phyloP scores from a whole-genome alignment of 1,284 basidiomycete species.

The Pseudozyma tsukubaensis region DNA sequence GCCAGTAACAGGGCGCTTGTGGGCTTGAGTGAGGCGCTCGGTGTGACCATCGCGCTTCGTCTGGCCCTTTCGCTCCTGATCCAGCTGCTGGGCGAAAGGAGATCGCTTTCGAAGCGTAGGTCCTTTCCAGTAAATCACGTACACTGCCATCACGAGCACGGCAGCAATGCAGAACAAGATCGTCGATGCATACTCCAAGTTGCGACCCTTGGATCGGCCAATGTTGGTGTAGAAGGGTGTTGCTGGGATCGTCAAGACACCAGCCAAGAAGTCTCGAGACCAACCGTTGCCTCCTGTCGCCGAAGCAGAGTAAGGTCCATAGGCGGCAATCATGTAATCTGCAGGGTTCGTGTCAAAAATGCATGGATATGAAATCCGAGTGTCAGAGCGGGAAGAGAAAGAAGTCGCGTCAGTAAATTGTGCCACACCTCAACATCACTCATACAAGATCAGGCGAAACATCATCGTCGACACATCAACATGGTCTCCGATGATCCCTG shows the following conservation, averaged over 20 bases:
- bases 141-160: constrained; percentile 69
- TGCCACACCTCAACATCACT: too few species aligned
- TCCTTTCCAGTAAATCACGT: constrained; percentile 70
- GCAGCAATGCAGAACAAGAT: constrained; percentile 69
- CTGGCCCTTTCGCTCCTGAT: constrained; percentile 19
- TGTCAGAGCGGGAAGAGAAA: too few species aligned
- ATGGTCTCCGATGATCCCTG: too few species aligned
- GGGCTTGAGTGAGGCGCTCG: constrained; percentile 23
- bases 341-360: too few species aligned
- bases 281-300: constrained; percentile 69
- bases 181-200: constrained; percentile 69
- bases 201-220: constrained; percentile 60
- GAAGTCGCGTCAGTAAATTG: too few species aligned
- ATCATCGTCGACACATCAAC: too few species aligned
- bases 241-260: constrained; percentile 70
- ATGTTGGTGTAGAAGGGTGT: constrained; percentile 70
- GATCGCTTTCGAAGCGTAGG: constrained; percentile 45
- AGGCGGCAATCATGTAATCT: constrained; percentile 68
- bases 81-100: constrained; percentile 39
- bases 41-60: constrained; percentile 16
- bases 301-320: constrained; percentile 70
- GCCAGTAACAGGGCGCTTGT: constrained; percentile 27
- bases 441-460: too few species aligned
- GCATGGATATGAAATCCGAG: too few species aligned
- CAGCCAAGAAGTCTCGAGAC: constrained; percentile 69